A percentile compares a stretch with the other conserved stretches of the same genome.
Conservation (phyloP, 2,329 filamentous ascomycete genomes). For the Monilinia fructigena region DNA sequence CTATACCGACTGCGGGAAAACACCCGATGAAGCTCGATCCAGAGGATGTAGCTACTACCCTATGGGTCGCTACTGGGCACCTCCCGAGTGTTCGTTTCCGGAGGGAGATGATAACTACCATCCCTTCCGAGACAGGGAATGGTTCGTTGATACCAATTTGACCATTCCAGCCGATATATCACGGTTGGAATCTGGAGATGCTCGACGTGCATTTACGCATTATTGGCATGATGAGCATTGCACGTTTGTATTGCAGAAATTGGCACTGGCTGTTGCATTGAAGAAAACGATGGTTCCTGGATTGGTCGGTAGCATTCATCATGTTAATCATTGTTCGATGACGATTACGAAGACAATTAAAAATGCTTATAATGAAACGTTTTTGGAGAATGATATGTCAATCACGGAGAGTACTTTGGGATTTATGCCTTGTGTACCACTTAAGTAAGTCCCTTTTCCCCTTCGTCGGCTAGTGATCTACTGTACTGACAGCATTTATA, state of each 20-base stretch:
- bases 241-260: too few relatives aligned
- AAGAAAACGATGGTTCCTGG: not conserved
- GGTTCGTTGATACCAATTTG: constrained; percentile 4
- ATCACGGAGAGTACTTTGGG: not conserved
- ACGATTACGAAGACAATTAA: not conserved
- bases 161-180: not conserved
- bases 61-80: not conserved
- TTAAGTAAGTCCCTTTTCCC: not conserved
- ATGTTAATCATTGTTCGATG: constrained; percentile 9
- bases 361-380: not conserved
- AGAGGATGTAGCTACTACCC: not conserved
- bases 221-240: too few relatives aligned
- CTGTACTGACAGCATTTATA: too few relatives aligned
- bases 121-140: constrained; percentile 6
- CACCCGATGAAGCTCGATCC: not conserved
- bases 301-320: constrained; percentile 1
- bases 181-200: too few relatives aligned
- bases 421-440: not conserved
- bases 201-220: too few relatives aligned
- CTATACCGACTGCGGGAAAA: not conserved
- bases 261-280: too few relatives aligned
- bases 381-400: not conserved
- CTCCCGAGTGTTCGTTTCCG: not conserved
- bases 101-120: constrained; percentile 6
- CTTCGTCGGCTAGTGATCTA: too few relatives aligned